Evolutionary conservation across 257 asterid species (phyloP).

Genomic region (Solanum ahanhuiri): DNA sequence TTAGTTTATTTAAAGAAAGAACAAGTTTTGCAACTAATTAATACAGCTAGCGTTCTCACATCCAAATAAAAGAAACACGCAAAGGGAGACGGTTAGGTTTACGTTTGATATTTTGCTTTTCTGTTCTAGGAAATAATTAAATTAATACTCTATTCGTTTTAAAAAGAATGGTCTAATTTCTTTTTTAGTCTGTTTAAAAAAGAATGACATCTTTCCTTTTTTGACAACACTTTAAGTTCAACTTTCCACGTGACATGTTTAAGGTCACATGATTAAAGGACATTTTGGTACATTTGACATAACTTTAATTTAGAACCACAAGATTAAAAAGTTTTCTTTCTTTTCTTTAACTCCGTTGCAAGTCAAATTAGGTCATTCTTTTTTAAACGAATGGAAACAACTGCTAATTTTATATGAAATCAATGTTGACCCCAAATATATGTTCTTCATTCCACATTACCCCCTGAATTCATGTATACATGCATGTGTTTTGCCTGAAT

Average conservation of each 20-base stretch:
- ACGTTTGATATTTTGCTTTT: not conserved
- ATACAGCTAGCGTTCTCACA: not conserved
- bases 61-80: not conserved
- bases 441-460: not conserved
- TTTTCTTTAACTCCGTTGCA: too few relatives aligned
- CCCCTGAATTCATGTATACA: not conserved
- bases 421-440: not conserved
- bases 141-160: not conserved
- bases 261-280: rapidly evolving
- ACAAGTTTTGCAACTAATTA: not conserved
- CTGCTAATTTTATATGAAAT: not conserved
- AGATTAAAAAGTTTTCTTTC: too few relatives aligned
- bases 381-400: too few relatives aligned
- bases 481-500: not conserved
- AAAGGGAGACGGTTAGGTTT: not conserved
- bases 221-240: too few relatives aligned
- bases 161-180: too few relatives aligned
- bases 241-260: too few relatives aligned
- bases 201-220: too few relatives aligned
- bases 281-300: too few relatives aligned
- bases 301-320: too few relatives aligned
- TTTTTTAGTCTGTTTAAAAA: too few relatives aligned
- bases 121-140: not conserved
- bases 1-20: not conserved
- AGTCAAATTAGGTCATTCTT: too few relatives aligned